Percentiles rank a stretch among this genome's conserved stretches.
Conservation (phyloP, 352 stramenopile species). For the Phytopythium aichiense region DNA sequence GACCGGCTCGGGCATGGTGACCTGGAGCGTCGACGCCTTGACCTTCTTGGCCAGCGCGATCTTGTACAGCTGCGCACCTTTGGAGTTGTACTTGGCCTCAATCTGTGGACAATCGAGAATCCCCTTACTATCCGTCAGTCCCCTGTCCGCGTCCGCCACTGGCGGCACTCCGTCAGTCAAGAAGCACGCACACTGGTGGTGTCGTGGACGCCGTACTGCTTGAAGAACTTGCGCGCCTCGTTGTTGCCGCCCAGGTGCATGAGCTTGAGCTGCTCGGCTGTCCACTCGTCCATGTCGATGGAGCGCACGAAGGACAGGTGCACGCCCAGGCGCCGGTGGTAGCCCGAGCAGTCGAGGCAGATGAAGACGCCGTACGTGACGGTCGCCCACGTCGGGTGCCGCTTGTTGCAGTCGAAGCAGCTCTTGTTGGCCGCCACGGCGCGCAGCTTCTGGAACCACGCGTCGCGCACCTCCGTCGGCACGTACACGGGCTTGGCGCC, state of each 20-base stretch:
- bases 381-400: constrained; percentile 94
- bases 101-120: constrained; percentile 39
- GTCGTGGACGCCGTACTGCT: constrained; percentile 84
- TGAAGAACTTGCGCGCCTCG: constrained; percentile 93
- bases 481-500: constrained; percentile 64
- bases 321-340: constrained; percentile 91
- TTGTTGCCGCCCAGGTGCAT: constrained; percentile 94
- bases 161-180: no score
- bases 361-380: constrained; percentile 96
- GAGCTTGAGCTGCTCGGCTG: constrained; percentile 89
- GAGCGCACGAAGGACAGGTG: constrained; percentile 95
- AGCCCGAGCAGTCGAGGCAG: constrained; percentile 93
- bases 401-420: constrained; percentile 96
- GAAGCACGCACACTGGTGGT: constrained; percentile 72
- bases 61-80: constrained; percentile 88
- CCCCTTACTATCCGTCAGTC: no score
- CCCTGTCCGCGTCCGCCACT: no score
- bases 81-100: constrained; percentile 90
- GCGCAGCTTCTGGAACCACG: constrained; percentile 86
- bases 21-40: constrained; percentile 59
- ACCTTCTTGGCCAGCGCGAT: constrained; percentile 80
- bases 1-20: constrained; percentile 28
- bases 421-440: constrained; percentile 74
- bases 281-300: constrained; percentile 96
- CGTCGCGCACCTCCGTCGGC: constrained; percentile 65